Evolutionary conservation across 2,329 filamentous ascomycete species (phyloP).

Genomic region (Sarocladiaceae sp.): DNA sequence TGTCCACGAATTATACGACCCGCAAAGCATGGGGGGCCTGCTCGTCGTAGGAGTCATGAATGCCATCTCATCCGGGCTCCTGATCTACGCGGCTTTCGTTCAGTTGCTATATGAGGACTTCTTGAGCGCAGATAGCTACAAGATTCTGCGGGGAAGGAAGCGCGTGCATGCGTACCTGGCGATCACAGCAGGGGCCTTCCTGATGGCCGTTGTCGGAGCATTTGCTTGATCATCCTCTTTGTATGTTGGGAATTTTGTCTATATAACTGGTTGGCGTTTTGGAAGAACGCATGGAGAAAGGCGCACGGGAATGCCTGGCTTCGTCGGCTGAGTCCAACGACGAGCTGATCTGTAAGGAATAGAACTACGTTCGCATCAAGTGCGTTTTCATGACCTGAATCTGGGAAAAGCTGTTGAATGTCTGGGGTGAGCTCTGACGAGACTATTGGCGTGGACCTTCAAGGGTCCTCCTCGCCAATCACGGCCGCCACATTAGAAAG

Average conservation of each 20-base stretch:
- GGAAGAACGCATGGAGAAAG: neutral
- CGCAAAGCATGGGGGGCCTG: constrained; percentile 68
- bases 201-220: constrained; percentile 70
- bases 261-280: neutral
- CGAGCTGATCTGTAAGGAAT: too few species aligned
- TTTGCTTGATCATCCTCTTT: constrained; percentile 49
- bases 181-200: constrained; percentile 58
- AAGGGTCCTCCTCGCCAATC: neutral
- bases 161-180: constrained; percentile 59
- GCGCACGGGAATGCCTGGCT: too few species aligned
- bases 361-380: too few species aligned
- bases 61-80: constrained; percentile 72
- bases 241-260: neutral
- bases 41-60: constrained; percentile 87
- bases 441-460: neutral
- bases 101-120: constrained; percentile 86
- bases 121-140: constrained; percentile 70
- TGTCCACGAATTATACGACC: constrained; percentile 76
- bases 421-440: neutral
- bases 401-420: neutral
- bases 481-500: neutral
- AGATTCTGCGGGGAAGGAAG: constrained; percentile 55
- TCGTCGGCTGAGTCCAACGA: too few species aligned
- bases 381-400: neutral
- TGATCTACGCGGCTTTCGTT: constrained; percentile 79